Base-by-base conservation (phyloP, 148 eudicot genomes). In the Vaccinium corymbosum region DNA sequence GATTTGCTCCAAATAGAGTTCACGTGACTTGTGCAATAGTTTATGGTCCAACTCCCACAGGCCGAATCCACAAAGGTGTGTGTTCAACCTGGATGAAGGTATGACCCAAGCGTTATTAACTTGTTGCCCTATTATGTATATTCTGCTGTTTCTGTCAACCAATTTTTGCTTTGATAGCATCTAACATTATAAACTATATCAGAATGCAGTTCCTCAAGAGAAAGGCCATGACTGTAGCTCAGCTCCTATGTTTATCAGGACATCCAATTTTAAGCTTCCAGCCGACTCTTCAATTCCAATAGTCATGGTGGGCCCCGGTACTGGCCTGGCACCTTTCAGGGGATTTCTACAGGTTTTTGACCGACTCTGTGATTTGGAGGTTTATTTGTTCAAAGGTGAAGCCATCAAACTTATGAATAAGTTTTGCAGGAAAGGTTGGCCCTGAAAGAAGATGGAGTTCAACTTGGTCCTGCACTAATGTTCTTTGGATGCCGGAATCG, bases 51-150 rank as follows among this genome's bases (percentile, higher is more conserved):
- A 94, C 88, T 81, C 95, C 98, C 77, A 93, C 95, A 0, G 95
- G 98, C 49, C 88, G 98, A 85, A 91, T 93, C 81, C 95, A 94
- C 81, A 93, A 88, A 91, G 98, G 98, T 27, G 89, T 95, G 62
- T 95, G 95, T 88, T 95, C 98, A 62, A 95, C 95, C 20, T 95
- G 98, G 98, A 95, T 95, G 98, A 93, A 93, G 98, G 98, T 95
- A 84, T 53, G 50, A 17, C 62, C 13, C 79, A 51, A 29, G 64
- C 20, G 35, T 57, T 52, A 61, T 48, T 72, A 15, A 68, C 55
- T 68, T 22, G 25, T 81, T 50, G 4, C 22, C 3, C 6, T 64
- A 15, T 59, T 49, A 7, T 42, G 2, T n/a, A 13, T 25, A 49
- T 61, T 84, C 20, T 79, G 82, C 49, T 79, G 55, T 78, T 79